Base-by-base conservation (phyloP, 1,139 yeast genomes). In the Suhomyces yuchorum region DNA sequence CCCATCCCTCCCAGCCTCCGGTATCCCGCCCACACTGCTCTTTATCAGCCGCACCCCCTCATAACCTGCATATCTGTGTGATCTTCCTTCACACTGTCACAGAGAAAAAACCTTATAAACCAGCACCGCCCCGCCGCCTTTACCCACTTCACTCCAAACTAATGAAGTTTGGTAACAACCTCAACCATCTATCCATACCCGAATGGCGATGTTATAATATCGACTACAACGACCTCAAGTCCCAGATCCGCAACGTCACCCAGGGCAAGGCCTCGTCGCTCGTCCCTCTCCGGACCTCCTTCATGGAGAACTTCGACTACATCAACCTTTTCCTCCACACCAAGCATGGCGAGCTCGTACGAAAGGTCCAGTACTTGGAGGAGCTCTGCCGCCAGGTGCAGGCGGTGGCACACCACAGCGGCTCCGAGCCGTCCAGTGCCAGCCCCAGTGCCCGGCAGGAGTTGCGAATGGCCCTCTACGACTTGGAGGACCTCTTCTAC, bases 121-220 rank as follows among this genome's bases (percentile, higher is more conserved):
- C 39, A 37, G 39, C 39, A 14, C 38, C 9, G 23, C 38, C 24
- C 30, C 39, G 12, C 26, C 32, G 8, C 19, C 15, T 12, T 7
- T 18, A 12, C 23, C 14, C 12, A 26, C n/a, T 19, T 24, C 32
- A n/a, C n/a, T 14, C 41, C 41, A 38, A 38, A 26, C 41, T 24
- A 26, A 91, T 91, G 98, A 92, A 90, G 70, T 91, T 90, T 68
- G 97, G 97, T 48, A 75, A 81, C 37, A 91, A 87, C 63, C 75
- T 92, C 33, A 73, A 80, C 44, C 82, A 80, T 54, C 77, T 90
- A 57, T 87, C 96, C 8, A 86, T 89, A 35, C 92, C 95, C 2
- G 95, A 89, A 68, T 92, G 97, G 97, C 80, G 80, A 59, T 80
- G 82, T 54, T 85, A 88, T 67, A 89, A 91, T 65, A 75, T 92